Base-by-base conservation (phyloP, 225 moss, liverwort and hornwort genomes). In the Anthoceros angustus region DNA sequence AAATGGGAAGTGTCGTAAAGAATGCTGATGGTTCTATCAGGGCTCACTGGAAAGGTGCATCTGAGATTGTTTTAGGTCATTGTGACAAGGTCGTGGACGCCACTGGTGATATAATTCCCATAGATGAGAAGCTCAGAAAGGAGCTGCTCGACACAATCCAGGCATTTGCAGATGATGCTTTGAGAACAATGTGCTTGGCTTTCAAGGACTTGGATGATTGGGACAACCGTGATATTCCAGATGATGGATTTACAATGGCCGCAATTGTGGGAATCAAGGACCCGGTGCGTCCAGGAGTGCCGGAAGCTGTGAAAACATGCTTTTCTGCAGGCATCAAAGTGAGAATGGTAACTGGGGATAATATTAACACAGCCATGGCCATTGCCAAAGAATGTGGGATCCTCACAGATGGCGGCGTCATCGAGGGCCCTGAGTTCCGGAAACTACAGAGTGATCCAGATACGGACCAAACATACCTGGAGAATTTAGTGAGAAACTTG, bases 321-420 rank as follows among this genome's bases (percentile, higher is more conserved):
- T 66, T 43, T 63, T 67, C 66, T 39, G 91, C 91, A 60, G 94
- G 94, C 63, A 86, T 95, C 41, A 88, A 82, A 74, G 94, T 95
- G 70, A 83, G 94, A 64, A 95, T 95, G 94, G 91, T 95, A 41
- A 95, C 94, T 18, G 91, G 94, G 25, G 94, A 91, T 72, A 95
- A 91, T 26, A 67, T 95, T 10, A n/a, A 71, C 39, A 95, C 91
- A 16, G 91, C 91, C 10, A 82, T 73, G 75, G 94, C 91, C 63
- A 95, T 95, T 65, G 94, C 94, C 64, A 81, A 85, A 60, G 94
- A 91, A 69, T 95, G 94, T 67, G 90, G 90, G 26, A 91, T 95
- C 40, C 85, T 91, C 21, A 90, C 90, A 12, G 86, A 95, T 70
- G 94, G 90, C 43, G 73, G 68, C 46, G 85, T 84, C 14, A 77